phyloP scores from a whole-genome alignment of 2,329 filamentous ascomycete genomes.

The Pseudogymnoascus sp. region DNA sequence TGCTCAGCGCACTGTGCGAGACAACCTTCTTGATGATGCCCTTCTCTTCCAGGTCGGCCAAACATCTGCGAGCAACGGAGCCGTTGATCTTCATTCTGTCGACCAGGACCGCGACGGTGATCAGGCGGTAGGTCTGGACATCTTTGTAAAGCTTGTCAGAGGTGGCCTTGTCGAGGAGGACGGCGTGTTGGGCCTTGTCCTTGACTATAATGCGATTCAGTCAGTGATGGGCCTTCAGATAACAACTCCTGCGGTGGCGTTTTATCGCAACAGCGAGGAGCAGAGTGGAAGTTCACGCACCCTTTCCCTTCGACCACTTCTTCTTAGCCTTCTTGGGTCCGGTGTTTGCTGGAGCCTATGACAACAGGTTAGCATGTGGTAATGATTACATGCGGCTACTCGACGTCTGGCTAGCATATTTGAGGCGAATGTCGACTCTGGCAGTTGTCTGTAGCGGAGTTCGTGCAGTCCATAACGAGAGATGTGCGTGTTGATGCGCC shows the following conservation, averaged over 20 bases:
- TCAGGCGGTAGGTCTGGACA: constrained; percentile 99
- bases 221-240: constrained; percentile 20
- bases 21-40: constrained; percentile 98
- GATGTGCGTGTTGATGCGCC: not conserved
- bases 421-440: not conserved
- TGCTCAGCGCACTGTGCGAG: constrained; percentile 92
- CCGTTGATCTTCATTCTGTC: constrained; percentile 99
- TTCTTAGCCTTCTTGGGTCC: constrained; percentile 76
- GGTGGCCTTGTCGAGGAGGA: constrained; percentile 96
- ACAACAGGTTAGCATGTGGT: not conserved
- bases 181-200: constrained; percentile 99
- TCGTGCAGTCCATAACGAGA: not conserved
- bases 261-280: constrained; percentile 12
- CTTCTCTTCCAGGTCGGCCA: constrained; percentile 93
- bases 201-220: constrained; percentile 64
- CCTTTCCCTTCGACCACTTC: constrained; percentile 62
- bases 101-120: constrained; percentile 97
- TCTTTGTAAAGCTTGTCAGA: constrained; percentile 99
- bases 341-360: constrained; percentile 46
- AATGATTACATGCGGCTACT: not conserved
- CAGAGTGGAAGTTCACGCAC: constrained; percentile 32
- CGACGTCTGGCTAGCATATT: constrained; percentile 6
- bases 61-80: constrained; percentile 81
- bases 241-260: constrained; percentile 9
- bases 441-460: not conserved